Evolutionary conservation across 2,329 filamentous ascomycete genomes (phyloP), one percentile per base, ranked within the genome.

Genomic region (Alternaria infectoria): DNA sequence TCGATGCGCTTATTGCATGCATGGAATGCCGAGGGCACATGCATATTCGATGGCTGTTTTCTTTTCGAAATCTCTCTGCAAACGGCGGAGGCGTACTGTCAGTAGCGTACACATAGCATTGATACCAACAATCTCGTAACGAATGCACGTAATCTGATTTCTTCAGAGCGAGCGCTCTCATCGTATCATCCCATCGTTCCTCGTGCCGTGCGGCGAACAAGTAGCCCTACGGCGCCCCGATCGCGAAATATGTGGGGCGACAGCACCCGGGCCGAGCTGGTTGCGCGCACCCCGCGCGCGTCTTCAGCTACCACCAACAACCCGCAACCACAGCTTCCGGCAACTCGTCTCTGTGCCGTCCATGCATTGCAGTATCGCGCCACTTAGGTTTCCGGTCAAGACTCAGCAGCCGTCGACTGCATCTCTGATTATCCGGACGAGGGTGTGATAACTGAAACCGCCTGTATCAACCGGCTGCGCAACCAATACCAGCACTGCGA

Each of bases 1-100:
- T 51, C 10, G 13, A 9, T 10, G 17, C 21, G 49, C 19, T 36
- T n/a, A n/a, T 2, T 36, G 21, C 10, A 15, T 43, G 51, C 51
- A 54, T 43, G 30, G 51, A 54, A 54, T 54, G 51, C 32, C 51
- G 51, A 54, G 51, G 51, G 51, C 51, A 54, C 30, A 43, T 54
- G 51, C n/a, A 51, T 51, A 13, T 32, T 1, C 1, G 1, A 15
- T 51, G 12, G 28, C 13, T 23, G 17, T 36, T 36, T 15, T 23
- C 8, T 17, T 15, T 36, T 51, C n/a, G 5, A 23, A n/a, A 36
- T 32, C 12, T 51, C 26, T 23, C 19, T 51, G 28, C 28, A 51
- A 51, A 21, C 49, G 49, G 49, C 17, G 17, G 21, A 23, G 28
- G 28, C 7, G 28, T 36, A 32, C 32, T 23, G 17, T 23, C 13